These are phyloP conservation scores for Hanseniaspora vineae DNA, from an alignment of 805 yeast species.

Conservation along the genomic window DNA sequence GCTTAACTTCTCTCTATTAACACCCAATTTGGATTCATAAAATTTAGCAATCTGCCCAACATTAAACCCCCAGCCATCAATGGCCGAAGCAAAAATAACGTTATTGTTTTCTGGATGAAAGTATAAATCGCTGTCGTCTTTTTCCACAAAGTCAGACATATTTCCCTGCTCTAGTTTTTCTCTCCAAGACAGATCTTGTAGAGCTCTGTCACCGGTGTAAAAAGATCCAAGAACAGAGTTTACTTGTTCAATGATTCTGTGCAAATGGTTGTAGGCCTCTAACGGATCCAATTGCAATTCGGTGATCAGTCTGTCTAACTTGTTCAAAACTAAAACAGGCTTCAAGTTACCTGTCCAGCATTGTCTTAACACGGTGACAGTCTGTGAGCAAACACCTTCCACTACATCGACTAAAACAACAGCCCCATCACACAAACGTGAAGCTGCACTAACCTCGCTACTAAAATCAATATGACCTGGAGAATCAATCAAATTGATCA, in stretches of 20 bases:
- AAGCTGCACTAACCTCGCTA: conserved; percentile 91
- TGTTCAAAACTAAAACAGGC: conserved; percentile 80
- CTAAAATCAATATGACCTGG: conserved; percentile 99
- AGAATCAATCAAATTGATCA: conserved; percentile 87
- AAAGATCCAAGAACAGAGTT: conserved; percentile 91
- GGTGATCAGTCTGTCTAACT: conserved; percentile 71
- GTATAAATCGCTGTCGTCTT: conserved; percentile 69
- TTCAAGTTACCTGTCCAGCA: conserved; percentile 88
- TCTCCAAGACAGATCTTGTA: conserved; percentile 69
- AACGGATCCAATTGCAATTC: conserved; percentile 72
- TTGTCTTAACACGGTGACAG: conserved; percentile 87
- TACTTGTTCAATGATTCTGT: conserved; percentile 77
- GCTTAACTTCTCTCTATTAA: conserved; percentile 63
- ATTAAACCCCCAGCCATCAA: conserved; percentile 97
- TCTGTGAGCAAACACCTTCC: conserved; percentile 97
- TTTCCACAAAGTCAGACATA: conserved; percentile 49
- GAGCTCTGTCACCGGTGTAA: conserved; percentile 85
- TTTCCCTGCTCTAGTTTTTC: conserved; percentile 40
- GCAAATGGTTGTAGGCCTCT: conserved; percentile 76
- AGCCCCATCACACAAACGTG: conserved; percentile 94
- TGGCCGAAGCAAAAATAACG: conserved; percentile 81
- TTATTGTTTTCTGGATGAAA: conserved; percentile 81
- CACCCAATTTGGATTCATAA: conserved; percentile 73
- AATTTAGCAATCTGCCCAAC: conserved; percentile 79
- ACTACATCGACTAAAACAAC: conserved; percentile 91